phyloP scores from a whole-genome alignment of 2,329 filamentous ascomycete species.

The Aspergillus neoniger region DNA sequence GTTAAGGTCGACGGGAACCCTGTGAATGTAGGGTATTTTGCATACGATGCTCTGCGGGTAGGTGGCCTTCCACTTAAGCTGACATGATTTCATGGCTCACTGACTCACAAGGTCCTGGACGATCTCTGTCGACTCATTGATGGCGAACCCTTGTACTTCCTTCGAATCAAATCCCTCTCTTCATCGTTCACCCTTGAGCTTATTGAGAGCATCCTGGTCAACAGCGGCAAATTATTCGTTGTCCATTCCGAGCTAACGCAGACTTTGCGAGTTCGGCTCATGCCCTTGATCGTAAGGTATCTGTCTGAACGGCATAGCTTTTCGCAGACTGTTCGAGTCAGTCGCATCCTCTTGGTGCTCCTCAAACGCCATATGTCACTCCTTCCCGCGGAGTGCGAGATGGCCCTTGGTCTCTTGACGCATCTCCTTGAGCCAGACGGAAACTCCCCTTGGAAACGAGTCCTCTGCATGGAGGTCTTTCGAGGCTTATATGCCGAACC shows the following conservation, averaged over 20 bases:
- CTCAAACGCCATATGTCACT: slow-evolving; percentile 75
- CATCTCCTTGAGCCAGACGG: slow-evolving; percentile 84
- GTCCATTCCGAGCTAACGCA: slow-evolving; percentile 78
- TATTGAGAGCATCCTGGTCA: slow-evolving; percentile 85
- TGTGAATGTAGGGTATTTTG: slow-evolving; percentile 70
- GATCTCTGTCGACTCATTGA: slow-evolving; percentile 88
- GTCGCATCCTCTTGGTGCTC: slow-evolving; percentile 80
- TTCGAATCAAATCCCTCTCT: slow-evolving; percentile 75
- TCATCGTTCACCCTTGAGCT: slow-evolving; percentile 86
- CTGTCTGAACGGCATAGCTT: slow-evolving; percentile 79
- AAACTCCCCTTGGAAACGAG: slow-evolving; percentile 78
- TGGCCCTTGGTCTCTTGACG: slow-evolving; percentile 77
- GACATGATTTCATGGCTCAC: slow-evolving; percentile 2
- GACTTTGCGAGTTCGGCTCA: slow-evolving; percentile 72
- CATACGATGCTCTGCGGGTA: slow-evolving; percentile 80
- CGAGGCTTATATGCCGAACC: slow-evolving; percentile 82
- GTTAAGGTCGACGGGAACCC: slow-evolving; percentile 66
- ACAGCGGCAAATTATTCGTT: slow-evolving; percentile 78
- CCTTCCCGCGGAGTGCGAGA: slow-evolving; percentile 76
- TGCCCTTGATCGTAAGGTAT: slow-evolving; percentile 78
- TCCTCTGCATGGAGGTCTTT: slow-evolving; percentile 88
- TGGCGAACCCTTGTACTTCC: slow-evolving; percentile 77
- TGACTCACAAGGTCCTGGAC: slow-evolving; percentile 67
- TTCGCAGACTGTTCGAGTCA: slow-evolving; percentile 76
- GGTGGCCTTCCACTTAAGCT: slow-evolving; percentile 14